Base-by-base conservation (phyloP, 2,329 filamentous ascomycete genomes). In the Ciborinia camelliae region DNA sequence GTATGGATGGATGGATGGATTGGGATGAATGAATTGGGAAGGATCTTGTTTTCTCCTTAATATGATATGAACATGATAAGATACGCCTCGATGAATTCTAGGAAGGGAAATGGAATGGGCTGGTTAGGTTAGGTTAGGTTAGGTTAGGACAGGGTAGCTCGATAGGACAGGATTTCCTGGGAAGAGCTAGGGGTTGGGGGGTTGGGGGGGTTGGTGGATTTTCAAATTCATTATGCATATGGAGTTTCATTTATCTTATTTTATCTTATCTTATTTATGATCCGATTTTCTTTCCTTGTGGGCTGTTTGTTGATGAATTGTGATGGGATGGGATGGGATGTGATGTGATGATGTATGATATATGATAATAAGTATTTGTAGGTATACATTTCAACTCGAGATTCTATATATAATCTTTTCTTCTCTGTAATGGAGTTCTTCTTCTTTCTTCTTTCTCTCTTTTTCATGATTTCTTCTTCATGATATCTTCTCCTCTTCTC, bases 11-110 rank as follows among this genome's bases (percentile, higher is more conserved):
- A 14, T 37, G 32, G 32, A 37, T 54, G 51, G 51, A n/a, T 37
- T 54, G 51, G 30, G 43, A 23, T 47, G 43, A 26, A 47, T n/a
- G 41, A 43, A 43, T 18, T 43, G 39, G 26, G 28, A 43, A 4
- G 26, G 30, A 43, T 45, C 9, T 58, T 45, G 54, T 58, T 45
- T 32, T n/a, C 20, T 45, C 28, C 39, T 39, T 58, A 58, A 45
- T 58, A 45, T 58, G 39, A 58, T 45, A 32, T 32, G 23, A 30
- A 51, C 18, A 57, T 43, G 39, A 57, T 15, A 43, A 14, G 39
- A 57, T 30, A 23, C 39, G 54, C 54, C 32, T 45, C 54, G 18
- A 23, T 43, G 28, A 45, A 58, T 58, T 58, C 28, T 23, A 23
- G 39, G 54, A 10, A 26, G 39, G 28, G 12, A 35, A 45, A 57